phyloP scores from a whole-genome alignment of 495 filamentous ascomycete species.

The Lepidopterella palustris region DNA sequence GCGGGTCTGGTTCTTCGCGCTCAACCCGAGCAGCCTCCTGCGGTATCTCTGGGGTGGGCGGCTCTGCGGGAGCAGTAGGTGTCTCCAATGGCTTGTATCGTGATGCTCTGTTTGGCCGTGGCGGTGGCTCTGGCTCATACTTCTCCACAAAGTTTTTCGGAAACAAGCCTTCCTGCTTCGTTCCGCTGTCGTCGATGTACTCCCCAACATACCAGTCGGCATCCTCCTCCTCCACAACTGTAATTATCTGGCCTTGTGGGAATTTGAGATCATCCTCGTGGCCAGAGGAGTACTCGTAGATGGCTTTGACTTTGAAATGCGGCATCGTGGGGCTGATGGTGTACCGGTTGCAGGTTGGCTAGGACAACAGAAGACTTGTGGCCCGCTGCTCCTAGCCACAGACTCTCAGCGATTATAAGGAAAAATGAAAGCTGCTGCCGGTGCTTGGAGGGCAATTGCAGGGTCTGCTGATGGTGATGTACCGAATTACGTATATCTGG shows the following conservation, averaged over 20 bases:
- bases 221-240: conserved; percentile 86
- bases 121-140: conserved; percentile 84
- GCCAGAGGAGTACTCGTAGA: conserved; percentile 84
- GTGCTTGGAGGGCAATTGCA: not conserved
- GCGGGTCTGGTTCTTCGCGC: conserved; percentile 35
- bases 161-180: conserved; percentile 82
- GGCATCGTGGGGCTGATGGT: conserved; percentile 32
- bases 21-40: conserved; percentile 35
- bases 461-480: not conserved
- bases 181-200: conserved; percentile 68
- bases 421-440: not conserved
- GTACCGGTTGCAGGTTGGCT: not conserved
- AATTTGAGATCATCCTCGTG: conserved; percentile 96
- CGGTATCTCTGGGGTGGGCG: conserved; percentile 16
- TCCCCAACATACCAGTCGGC: conserved; percentile 92
- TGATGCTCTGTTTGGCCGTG: conserved; percentile 64
- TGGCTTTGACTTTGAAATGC: conserved; percentile 88
- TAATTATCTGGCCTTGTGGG: conserved; percentile 77
- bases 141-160: conserved; percentile 95
- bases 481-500: conserved; percentile 4
- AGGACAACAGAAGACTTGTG: conserved; percentile 19
- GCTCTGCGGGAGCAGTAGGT: conserved; percentile 31
- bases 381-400: conserved; percentile 22
- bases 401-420: not conserved
- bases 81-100: conserved; percentile 66